phyloP scores from a whole-genome alignment of 1,284 basidiomycete genomes.

The Leccinum huronense region DNA sequence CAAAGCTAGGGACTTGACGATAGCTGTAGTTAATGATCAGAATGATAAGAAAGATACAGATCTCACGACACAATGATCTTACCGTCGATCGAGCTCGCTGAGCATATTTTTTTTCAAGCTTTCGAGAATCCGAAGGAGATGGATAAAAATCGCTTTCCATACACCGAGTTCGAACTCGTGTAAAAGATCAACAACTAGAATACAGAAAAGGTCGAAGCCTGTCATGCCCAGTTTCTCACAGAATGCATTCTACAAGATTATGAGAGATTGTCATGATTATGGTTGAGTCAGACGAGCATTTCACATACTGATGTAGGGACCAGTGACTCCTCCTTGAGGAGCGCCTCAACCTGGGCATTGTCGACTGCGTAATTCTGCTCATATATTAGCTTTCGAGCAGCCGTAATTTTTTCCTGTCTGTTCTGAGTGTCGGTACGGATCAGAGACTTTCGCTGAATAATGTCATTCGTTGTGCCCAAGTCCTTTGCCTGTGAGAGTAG shows the following conservation, averaged over 20 bases:
- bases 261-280: not conserved
- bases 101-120: not conserved
- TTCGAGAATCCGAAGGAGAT: not conserved
- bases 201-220: not conserved
- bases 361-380: not conserved
- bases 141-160: not conserved
- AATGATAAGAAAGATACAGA: not conserved
- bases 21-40: not conserved
- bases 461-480: not conserved
- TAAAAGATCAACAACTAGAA: not conserved
- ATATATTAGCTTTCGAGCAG: not conserved
- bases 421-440: not conserved
- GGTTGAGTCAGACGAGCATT: not conserved
- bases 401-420: not conserved
- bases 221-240: not conserved
- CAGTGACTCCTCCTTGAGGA: not conserved
- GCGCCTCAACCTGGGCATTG: not conserved
- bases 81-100: not conserved
- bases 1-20: conserved; percentile 1
- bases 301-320: not conserved
- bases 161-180: not conserved
- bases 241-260: not conserved
- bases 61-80: not conserved
- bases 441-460: not conserved
- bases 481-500: not conserved